Evolutionary conservation across 2,329 filamentous ascomycete species (phyloP).

Genomic region (Aspergillus ibericus): DNA sequence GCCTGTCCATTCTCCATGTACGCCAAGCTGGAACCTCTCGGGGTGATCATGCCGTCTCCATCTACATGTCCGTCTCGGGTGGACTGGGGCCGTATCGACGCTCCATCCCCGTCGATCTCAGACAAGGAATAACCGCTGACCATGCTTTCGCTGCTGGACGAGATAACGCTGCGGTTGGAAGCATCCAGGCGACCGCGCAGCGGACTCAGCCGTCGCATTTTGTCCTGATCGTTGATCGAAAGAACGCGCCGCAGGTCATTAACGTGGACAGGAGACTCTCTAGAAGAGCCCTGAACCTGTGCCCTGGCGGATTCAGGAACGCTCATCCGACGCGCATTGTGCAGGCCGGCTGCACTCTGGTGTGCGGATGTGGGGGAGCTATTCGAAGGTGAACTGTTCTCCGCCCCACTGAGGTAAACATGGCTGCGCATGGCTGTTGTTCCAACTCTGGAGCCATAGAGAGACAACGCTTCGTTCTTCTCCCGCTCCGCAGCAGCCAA

Average conservation of each 20-base stretch:
- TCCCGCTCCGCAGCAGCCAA: slow-evolving; percentile 66
- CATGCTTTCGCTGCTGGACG: slow-evolving; percentile 49
- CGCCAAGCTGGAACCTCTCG: slow-evolving; percentile 27
- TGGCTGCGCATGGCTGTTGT: slow-evolving; percentile 43
- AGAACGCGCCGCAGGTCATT: slow-evolving; percentile 51
- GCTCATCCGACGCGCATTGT: slow-evolving; percentile 38
- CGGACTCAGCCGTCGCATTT: slow-evolving; percentile 43
- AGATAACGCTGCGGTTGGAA: slow-evolving; percentile 35
- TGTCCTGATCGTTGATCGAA: slow-evolving; percentile 39
- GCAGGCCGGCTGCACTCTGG: slow-evolving; percentile 29
- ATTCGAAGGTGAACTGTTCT: slow-evolving; percentile 32
- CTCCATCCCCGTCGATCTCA: slow-evolving; percentile 33
- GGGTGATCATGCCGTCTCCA: slow-evolving; percentile 35
- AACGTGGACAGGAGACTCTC: slow-evolving; percentile 49
- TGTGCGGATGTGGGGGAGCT: slow-evolving; percentile 23
- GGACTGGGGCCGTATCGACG: slow-evolving; percentile 30
- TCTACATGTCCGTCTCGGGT: slow-evolving; percentile 23
- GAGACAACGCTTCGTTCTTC: slow-evolving; percentile 68
- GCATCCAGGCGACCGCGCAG: slow-evolving; percentile 40
- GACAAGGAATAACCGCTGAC: slow-evolving; percentile 42
- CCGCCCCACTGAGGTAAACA: slow-evolving; percentile 31
- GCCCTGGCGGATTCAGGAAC: slow-evolving; percentile 37
- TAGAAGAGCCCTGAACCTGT: slow-evolving; percentile 40
- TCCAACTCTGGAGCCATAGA: slow-evolving; percentile 71
- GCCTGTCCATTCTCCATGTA: slow-evolving; percentile 12